phyloP scores from a whole-genome alignment of 108 stramenopile species.

The Cyclotella choctawhatcheeana region DNA sequence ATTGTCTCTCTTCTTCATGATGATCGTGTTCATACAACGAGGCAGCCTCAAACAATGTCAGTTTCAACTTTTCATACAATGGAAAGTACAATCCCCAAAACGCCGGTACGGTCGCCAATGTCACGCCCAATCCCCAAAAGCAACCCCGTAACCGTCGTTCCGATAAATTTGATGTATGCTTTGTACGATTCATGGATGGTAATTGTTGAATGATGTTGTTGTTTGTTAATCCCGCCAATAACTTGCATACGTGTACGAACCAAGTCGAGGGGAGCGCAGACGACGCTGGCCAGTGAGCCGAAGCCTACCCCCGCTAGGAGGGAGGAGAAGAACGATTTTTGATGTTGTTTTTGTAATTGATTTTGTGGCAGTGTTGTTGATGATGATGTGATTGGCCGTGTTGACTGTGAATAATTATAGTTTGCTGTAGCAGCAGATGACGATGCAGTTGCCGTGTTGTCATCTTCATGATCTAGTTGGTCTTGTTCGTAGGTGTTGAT shows the following conservation, averaged over 20 bases:
- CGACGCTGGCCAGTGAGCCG: conserved; percentile 72
- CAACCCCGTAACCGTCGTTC: conserved; percentile 81
- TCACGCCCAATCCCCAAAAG: conserved; percentile 91
- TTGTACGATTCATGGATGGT: conserved; percentile 39
- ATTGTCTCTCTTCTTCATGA: too few relatives aligned
- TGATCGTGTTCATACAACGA: too few relatives aligned
- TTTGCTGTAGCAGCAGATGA: background rate
- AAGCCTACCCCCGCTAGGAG: conserved; percentile 85
- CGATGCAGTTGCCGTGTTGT: too few relatives aligned
- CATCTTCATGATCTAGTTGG: too few relatives aligned
- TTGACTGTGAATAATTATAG: background rate
- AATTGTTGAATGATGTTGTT: background rate
- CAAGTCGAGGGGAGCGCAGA: conserved; percentile 92
- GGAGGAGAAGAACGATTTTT: conserved; percentile 59
- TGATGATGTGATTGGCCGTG: conserved; percentile 1
- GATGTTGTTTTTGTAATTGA: conserved; percentile 1
- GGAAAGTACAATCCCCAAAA: conserved; percentile 93
- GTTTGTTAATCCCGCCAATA: conserved; percentile 62
- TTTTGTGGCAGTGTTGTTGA: background rate
- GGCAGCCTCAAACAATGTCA: too few relatives aligned
- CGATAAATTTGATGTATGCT: conserved; percentile 60
- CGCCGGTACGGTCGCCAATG: conserved; percentile 85
- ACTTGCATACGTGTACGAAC: conserved; percentile 88
- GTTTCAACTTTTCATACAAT: conserved; percentile 59
- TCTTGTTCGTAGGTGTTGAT: conserved; percentile 36